Conservation (phyloP, 108 stramenopile genomes). For the Aurantiochytrium sp. region DNA sequence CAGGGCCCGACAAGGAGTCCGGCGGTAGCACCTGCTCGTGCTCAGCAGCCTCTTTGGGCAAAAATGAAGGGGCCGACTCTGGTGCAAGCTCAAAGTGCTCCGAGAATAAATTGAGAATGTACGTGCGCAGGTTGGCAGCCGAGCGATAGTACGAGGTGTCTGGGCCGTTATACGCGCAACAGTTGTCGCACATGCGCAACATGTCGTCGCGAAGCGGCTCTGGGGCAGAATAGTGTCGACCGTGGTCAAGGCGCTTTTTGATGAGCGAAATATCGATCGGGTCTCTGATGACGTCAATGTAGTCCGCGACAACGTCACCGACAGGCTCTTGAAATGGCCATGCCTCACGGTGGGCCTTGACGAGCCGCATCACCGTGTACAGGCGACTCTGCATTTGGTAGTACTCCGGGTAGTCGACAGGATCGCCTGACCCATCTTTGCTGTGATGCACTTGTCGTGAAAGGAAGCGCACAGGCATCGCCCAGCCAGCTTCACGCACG, state of each 20-base stretch:
- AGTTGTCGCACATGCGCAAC: background rate
- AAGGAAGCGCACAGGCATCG: constrained; percentile 61
- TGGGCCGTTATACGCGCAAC: background rate
- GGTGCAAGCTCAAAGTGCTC: background rate
- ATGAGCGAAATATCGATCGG: constrained; percentile 83
- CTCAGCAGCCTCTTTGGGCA: background rate
- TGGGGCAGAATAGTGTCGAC: constrained; percentile 65
- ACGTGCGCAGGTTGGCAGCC: background rate
- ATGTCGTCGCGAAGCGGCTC: background rate
- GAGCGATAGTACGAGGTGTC: background rate
- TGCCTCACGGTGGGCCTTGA: constrained; percentile 75
- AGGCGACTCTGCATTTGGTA: constrained; percentile 58
- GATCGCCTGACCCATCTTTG: background rate
- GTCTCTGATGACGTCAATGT: constrained; percentile 65
- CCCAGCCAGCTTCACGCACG: constrained; percentile 86
- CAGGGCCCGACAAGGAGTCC: background rate
- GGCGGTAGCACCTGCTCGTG: background rate
- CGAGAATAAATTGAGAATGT: background rate
- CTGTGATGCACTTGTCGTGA: constrained; percentile 52
- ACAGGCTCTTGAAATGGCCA: constrained; percentile 92
- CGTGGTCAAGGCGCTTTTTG: constrained; percentile 70
- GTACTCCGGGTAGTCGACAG: constrained; percentile 33
- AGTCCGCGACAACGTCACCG: constrained; percentile 70
- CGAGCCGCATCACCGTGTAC: constrained; percentile 56
- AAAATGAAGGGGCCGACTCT: background rate